Evolutionary conservation across 2,329 filamentous ascomycete genomes (phyloP).

Genomic region (Penicillium sp.): DNA sequence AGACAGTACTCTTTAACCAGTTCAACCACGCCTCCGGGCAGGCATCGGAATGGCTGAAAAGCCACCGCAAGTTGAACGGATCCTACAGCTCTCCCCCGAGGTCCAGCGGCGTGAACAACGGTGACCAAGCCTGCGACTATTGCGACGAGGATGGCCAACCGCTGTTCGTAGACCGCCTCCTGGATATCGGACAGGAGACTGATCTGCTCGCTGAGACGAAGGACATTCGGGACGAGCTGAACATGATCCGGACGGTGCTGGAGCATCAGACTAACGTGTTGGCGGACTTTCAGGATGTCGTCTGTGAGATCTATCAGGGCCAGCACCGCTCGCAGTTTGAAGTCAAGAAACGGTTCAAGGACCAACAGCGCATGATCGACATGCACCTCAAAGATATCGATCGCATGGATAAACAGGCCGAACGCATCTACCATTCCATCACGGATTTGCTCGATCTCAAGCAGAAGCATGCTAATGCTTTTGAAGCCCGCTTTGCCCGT

Average conservation of each 20-base stretch:
- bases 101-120: constrained; percentile 3
- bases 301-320: constrained; percentile 35
- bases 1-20: constrained; percentile 56
- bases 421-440: constrained; percentile 57
- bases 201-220: constrained; percentile 61
- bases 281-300: constrained; percentile 34
- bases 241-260: constrained; percentile 52
- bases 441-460: constrained; percentile 64
- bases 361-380: constrained; percentile 57
- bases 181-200: constrained; percentile 59
- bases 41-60: constrained; percentile 54
- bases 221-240: constrained; percentile 58
- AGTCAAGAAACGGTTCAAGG: constrained; percentile 53
- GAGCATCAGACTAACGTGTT: constrained; percentile 40
- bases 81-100: constrained; percentile 18
- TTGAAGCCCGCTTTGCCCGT: constrained; percentile 57
- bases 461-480: constrained; percentile 65
- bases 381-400: constrained; percentile 58
- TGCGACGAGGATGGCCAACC: constrained; percentile 37
- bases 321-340: constrained; percentile 43
- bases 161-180: constrained; percentile 45
- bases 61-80: constrained; percentile 45
- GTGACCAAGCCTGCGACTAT: constrained; percentile 21
- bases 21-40: constrained; percentile 59
- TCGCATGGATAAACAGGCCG: constrained; percentile 61